Conservation (phyloP, 2,329 filamentous ascomycete genomes). For the Ascosphaera aggregata region DNA sequence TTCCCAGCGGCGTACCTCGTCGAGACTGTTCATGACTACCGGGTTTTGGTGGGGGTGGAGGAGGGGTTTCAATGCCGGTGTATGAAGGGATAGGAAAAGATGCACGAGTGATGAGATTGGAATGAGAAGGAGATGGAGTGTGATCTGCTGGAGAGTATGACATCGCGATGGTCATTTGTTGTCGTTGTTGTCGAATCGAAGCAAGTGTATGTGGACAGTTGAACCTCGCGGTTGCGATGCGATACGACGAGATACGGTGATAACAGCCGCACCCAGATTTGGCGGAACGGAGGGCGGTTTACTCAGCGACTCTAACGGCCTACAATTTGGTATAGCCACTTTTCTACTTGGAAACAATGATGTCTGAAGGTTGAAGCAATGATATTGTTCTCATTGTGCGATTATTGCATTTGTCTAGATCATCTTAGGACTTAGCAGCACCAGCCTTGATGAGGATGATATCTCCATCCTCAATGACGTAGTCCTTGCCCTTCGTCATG, state of each 20-base stretch:
- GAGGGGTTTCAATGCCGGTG: conserved; percentile 26
- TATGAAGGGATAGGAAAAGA: neutral
- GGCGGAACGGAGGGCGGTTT: no score
- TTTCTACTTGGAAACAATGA: no score
- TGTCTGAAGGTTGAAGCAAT: no score
- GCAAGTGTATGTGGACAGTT: no score
- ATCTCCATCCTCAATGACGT: conserved; percentile 35
- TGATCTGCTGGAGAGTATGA: neutral
- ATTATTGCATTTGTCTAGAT: no score
- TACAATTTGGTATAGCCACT: no score
- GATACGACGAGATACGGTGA: neutral
- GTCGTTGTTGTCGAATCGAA: neutral
- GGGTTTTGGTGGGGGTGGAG: conserved; percentile 49
- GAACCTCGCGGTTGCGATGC: no score
- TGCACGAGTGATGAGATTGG: neutral
- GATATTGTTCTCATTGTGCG: no score
- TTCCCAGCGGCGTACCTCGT: conserved; percentile 39
- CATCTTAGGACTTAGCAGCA: conserved; percentile 24
- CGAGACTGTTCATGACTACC: conserved; percentile 45
- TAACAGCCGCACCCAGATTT: no score
- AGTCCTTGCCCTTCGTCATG: conserved; percentile 98
- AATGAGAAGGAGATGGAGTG: neutral
- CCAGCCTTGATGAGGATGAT: conserved; percentile 60
- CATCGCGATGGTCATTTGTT: neutral
- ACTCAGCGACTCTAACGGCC: no score